phyloP scores from a whole-genome alignment of 2,329 filamentous ascomycete species.

The Curvularia lunata region DNA sequence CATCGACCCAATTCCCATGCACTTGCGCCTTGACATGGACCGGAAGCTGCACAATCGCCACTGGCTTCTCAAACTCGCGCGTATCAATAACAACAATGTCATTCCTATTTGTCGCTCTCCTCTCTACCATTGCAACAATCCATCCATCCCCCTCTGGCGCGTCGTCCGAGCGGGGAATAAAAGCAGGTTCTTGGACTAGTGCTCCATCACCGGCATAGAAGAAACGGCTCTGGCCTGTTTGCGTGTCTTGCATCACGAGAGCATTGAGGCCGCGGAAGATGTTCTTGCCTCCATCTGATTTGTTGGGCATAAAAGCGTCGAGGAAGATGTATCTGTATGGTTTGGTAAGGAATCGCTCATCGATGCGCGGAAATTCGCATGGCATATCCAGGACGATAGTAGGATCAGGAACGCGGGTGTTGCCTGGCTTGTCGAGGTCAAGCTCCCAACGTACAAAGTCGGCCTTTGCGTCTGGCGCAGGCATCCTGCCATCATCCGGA shows the following conservation, averaged over 20 bases:
- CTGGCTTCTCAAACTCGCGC: conserved; percentile 41
- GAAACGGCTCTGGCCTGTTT: conserved; percentile 29
- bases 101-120: conserved; percentile 26
- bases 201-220: conserved; percentile 40
- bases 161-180: conserved; percentile 53
- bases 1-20: conserved; percentile 56
- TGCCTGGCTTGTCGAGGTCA: conserved; percentile 33
- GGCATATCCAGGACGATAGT: conserved; percentile 43
- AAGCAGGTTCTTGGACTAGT: conserved; percentile 59
- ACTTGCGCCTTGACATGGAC: conserved; percentile 40
- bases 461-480: conserved; percentile 39
- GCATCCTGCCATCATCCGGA: conserved; percentile 35
- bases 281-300: neutral
- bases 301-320: neutral
- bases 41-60: conserved; percentile 49
- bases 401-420: conserved; percentile 33
- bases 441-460: conserved; percentile 49
- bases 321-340: conserved; percentile 3
- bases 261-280: conserved; percentile 13
- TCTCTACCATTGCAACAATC: conserved; percentile 54
- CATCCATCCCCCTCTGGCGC: conserved; percentile 58
- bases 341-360: conserved; percentile 49
- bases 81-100: conserved; percentile 50
- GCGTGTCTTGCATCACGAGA: conserved; percentile 15
- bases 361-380: conserved; percentile 50